phyloP scores from a whole-genome alignment of 2,329 filamentous ascomycete genomes.

The Ceratocystis colombiana region DNA sequence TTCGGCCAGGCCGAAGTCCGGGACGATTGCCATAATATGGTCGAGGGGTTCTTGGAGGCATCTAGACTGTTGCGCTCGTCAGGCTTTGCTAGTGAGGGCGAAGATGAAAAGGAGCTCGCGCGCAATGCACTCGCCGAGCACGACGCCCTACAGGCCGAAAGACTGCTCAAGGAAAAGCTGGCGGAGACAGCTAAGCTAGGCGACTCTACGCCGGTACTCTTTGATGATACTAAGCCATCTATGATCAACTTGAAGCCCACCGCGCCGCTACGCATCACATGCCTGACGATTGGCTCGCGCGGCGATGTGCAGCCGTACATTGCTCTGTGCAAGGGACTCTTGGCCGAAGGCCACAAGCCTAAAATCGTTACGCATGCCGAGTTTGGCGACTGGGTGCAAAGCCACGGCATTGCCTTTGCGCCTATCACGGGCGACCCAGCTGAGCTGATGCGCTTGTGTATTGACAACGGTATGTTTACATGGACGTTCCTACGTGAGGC shows the following conservation, averaged over 20 bases:
- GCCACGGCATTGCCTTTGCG: conserved; percentile 89
- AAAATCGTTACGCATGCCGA: conserved; percentile 87
- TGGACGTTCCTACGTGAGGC: conserved; percentile 82
- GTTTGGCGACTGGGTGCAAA: conserved; percentile 78
- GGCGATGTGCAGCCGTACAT: conserved; percentile 98
- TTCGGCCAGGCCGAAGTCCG: conserved; percentile 67
- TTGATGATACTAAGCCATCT: conserved; percentile 70
- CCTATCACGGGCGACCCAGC: conserved; percentile 82
- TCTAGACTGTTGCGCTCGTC: conserved; percentile 1
- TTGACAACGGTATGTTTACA: conserved; percentile 96
- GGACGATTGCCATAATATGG: conserved; percentile 62
- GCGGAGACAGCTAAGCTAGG: conserved; percentile 30
- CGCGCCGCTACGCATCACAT: conserved; percentile 72
- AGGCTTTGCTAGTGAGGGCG: neutral
- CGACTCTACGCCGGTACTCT: conserved; percentile 65
- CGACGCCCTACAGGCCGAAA: conserved; percentile 53
- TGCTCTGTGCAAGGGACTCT: conserved; percentile 79
- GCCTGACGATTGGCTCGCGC: conserved; percentile 87
- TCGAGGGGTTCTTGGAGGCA: conserved; percentile 18
- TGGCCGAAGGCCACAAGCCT: conserved; percentile 76
- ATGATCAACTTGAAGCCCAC: conserved; percentile 75
- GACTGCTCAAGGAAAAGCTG: conserved; percentile 26
- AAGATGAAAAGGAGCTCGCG: conserved; percentile 52
- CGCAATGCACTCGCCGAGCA: conserved; percentile 71
- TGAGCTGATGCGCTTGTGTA: conserved; percentile 90